phyloP scores from a whole-genome alignment of 2,329 filamentous ascomycete genomes.

The Coniosporium tulheliwenetii region DNA sequence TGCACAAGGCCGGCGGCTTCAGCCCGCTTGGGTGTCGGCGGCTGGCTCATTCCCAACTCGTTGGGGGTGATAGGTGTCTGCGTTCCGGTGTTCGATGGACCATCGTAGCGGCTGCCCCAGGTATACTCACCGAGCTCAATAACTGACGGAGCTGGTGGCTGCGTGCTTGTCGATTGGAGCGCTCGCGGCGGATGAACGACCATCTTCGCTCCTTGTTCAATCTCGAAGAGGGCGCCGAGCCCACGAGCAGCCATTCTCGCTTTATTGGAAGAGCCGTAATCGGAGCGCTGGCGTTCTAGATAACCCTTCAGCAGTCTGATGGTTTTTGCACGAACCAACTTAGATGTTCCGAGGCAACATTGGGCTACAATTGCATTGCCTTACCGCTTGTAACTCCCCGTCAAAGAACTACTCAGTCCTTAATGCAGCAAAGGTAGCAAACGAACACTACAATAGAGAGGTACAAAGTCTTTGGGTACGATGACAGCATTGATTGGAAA shows the following conservation, averaged over 20 bases:
- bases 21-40: constrained; percentile 26
- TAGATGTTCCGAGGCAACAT: too few species aligned
- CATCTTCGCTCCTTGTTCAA: background rate
- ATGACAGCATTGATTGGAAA: too few species aligned
- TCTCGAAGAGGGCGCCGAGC: background rate
- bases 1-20: constrained; percentile 34
- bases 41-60: constrained; percentile 39
- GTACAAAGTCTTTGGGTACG: too few species aligned
- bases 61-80: constrained; percentile 17
- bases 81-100: constrained; percentile 4
- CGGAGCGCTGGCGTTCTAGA: too few species aligned
- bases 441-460: too few species aligned
- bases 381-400: too few species aligned
- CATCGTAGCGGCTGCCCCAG: constrained; percentile 10
- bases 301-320: too few species aligned
- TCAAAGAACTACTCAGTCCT: too few species aligned
- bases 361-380: too few species aligned
- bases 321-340: too few species aligned
- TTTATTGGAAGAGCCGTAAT: too few species aligned
- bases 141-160: constrained; percentile 10
- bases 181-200: background rate
- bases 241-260: constrained; percentile 1
- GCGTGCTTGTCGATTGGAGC: background rate
- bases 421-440: too few species aligned
- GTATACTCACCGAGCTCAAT: constrained; percentile 19